Base-by-base conservation (phyloP, 2,329 filamentous ascomycete species). In the Chaetoscypha palmicola region DNA sequence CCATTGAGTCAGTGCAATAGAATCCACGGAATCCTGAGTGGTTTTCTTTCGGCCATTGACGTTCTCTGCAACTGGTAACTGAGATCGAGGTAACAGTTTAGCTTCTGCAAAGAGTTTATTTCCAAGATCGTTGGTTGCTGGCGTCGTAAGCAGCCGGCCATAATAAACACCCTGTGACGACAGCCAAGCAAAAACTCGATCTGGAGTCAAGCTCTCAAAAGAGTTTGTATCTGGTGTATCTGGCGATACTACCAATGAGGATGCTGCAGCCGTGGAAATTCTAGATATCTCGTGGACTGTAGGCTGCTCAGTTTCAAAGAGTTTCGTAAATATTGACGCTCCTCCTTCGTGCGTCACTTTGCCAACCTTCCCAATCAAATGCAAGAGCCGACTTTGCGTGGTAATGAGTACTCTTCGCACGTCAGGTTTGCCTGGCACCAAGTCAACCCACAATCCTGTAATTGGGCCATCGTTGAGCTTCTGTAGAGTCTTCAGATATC, bases 1-100 rank as follows among this genome's bases (percentile, higher is more conserved):
- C 84, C 92, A 98, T 59, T 95, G 89, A 4, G 90, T 94, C 51
- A 98, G 69, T 0, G 85, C 81, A 62, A 95, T 82, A 0, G 86
- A 86, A 31, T 82, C 79, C 30, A 96, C 81, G 1, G 78, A 73
- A 47, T 94, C 87, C 41, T 84, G 75, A 0, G 79, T 72, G 26
- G 81, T 65, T 49, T 79, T 83, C 49, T 74, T 77, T 19, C 82
- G 72, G 26, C 79, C 82, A 48, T 76, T 76, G 1, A 78, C 68
- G 7, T 76, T 75, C 49, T 89, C 81, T 0, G 79, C 72, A 2
- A 78, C 73, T 1, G 86, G 78, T 32, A 97, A 76, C 46, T 88
- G 80, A 1, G 86, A 77, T 57, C 78, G 79, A 12, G 85, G 70
- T 41, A 96, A 67, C 67, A 94, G 72, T 63, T 83, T 92, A 1